These are phyloP conservation scores for Cryptosporidium parvum DNA, from an alignment of 169 alveolate species.

Conservation along the genomic window DNA sequence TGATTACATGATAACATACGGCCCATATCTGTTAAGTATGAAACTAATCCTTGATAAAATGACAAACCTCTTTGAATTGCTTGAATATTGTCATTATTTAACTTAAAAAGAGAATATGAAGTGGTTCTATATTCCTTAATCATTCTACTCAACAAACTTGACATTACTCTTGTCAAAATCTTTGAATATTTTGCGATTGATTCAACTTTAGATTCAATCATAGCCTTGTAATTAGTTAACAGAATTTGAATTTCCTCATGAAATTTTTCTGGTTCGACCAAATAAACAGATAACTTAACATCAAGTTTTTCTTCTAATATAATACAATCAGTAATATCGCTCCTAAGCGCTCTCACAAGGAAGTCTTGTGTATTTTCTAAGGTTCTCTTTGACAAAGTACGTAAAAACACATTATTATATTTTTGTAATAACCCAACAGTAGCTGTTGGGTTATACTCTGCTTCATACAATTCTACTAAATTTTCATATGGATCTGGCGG, in stretches of 20 bases:
- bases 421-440: too few relatives aligned
- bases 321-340: background rate
- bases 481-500: background rate
- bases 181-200: too few relatives aligned
- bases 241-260: too few relatives aligned
- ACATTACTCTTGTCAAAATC: background rate
- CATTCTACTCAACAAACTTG: background rate
- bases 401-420: too few relatives aligned
- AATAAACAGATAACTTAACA: background rate
- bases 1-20: background rate
- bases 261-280: background rate
- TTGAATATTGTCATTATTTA: background rate
- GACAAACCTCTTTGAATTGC: background rate
- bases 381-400: background rate
- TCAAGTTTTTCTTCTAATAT: too few relatives aligned
- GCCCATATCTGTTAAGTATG: background rate
- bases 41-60: background rate
- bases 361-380: background rate
- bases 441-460: background rate
- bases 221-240: too few relatives aligned
- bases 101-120: too few relatives aligned
- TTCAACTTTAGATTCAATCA: too few relatives aligned
- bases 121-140: too few relatives aligned
- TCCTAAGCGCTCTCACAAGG: too few relatives aligned
- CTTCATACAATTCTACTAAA: background rate